A percentile compares a stretch with the other conserved stretches of the same genome.
phyloP scores from a whole-genome alignment of 2,329 filamentous ascomycete species.

The Cladosporium sp. region DNA sequence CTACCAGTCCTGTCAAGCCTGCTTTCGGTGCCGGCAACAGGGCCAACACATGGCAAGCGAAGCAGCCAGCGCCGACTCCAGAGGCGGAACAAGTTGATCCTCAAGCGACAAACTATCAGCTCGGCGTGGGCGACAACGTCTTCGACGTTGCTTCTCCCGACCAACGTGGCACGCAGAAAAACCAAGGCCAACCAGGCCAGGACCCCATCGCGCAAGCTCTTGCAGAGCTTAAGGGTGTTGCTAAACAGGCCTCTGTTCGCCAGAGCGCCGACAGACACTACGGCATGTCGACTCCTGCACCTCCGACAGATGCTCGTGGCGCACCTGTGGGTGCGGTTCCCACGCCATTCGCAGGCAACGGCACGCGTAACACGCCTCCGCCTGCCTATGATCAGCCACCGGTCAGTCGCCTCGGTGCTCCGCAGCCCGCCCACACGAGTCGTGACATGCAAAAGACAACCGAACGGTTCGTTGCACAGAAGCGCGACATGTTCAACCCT shows the following conservation, averaged over 20 bases:
- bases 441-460: conserved; percentile 95
- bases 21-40: conserved; percentile 21
- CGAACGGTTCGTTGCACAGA: conserved; percentile 79
- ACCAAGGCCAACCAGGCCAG: conserved; percentile 23
- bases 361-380: conserved; percentile 67
- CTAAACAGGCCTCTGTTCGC: conserved; percentile 74
- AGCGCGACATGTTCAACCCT: conserved; percentile 67
- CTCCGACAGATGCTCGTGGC: conserved; percentile 37
- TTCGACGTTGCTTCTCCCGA: conserved; percentile 85
- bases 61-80: conserved; percentile 35
- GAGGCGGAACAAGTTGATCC: conserved; percentile 77
- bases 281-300: conserved; percentile 78
- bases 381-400: conserved; percentile 75
- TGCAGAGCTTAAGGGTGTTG: conserved; percentile 83
- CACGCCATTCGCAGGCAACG: conserved; percentile 40
- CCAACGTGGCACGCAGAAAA: conserved; percentile 28
- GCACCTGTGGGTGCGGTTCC: conserved; percentile 34
- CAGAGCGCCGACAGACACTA: conserved; percentile 95
- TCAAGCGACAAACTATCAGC: conserved; percentile 74
- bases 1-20: conserved; percentile 40
- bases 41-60: conserved; percentile 29
- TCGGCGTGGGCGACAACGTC: conserved; percentile 94
- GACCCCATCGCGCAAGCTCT: conserved; percentile 91
- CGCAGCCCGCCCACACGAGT: conserved; percentile 85
- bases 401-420: conserved; percentile 76